These are phyloP conservation scores for Talaromyces islandicus DNA, from an alignment of 2,329 filamentous ascomycete genomes.

Conservation along the genomic window DNA sequence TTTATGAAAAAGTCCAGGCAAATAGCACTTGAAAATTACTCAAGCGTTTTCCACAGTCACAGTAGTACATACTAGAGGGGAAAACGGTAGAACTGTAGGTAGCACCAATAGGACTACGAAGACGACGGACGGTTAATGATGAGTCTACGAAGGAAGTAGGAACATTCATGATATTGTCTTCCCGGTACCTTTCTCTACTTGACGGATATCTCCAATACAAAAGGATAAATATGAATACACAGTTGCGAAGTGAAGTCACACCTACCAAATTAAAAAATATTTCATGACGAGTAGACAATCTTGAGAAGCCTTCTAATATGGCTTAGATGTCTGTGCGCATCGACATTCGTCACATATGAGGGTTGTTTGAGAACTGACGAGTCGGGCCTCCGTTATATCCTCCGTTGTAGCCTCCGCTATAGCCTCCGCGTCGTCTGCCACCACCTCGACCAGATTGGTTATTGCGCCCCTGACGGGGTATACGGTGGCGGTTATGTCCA, in stretches of 20 bases:
- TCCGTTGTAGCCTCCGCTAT: neutral
- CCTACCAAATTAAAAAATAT: neutral
- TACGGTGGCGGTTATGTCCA: neutral
- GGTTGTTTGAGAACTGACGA: neutral
- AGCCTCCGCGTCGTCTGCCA: constrained; percentile 15
- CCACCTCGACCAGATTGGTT: constrained; percentile 13
- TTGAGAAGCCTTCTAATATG: neutral
- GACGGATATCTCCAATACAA: neutral
- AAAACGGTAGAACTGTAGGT: neutral
- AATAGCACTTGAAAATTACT: neutral
- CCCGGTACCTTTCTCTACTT: neutral
- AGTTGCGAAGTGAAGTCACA: neutral
- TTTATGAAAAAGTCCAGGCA: neutral
- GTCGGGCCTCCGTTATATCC: constrained; percentile 14
- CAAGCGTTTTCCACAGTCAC: neutral
- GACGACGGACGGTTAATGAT: neutral
- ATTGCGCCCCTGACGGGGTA: neutral
- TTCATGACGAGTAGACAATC: neutral
- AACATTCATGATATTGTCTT: neutral
- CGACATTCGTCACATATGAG: neutral
- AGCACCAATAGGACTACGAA: neutral
- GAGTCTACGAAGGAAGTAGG: neutral
- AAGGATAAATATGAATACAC: neutral
- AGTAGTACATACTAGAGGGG: neutral
- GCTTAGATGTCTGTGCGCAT: neutral